Evolutionary conservation across 2,329 filamentous ascomycete species (phyloP).

Genomic region (Lachnellula occidentalis): DNA sequence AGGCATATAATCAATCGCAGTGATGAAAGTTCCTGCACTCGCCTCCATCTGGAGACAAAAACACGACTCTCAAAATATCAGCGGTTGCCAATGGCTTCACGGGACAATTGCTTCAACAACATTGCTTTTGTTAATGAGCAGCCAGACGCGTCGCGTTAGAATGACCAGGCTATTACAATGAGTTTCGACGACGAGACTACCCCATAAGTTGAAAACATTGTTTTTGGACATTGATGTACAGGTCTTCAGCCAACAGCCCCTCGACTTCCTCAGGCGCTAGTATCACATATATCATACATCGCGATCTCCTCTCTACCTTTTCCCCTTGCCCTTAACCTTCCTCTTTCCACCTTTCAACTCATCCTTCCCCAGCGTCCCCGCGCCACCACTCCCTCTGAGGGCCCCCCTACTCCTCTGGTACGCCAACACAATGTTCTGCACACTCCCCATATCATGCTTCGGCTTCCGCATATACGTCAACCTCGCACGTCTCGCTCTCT

Average conservation of each 20-base stretch:
- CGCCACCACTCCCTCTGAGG: conserved; percentile 31
- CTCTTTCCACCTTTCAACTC: conserved; percentile 8
- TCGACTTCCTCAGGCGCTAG: not conserved
- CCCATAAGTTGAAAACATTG: no score
- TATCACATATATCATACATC: not conserved
- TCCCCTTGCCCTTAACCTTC: not conserved
- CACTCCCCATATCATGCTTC: conserved; percentile 80
- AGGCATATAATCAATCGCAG: no score
- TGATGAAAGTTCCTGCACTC: no score
- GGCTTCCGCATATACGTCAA: conserved; percentile 88
- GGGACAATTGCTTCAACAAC: no score
- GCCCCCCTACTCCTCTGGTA: conserved; percentile 52
- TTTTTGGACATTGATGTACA: not conserved
- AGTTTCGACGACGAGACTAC: no score
- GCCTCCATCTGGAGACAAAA: no score
- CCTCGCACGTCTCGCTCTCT: conserved; percentile 79
- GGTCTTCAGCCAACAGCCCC: not conserved
- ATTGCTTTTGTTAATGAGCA: no score
- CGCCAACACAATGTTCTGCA: conserved; percentile 70
- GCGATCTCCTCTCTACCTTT: not conserved
- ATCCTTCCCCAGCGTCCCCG: conserved; percentile 13
- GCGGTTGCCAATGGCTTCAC: no score
- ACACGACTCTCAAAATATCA: no score
- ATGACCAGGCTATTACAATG: no score
- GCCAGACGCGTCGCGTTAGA: no score